Conservation (phyloP, 2,329 filamentous ascomycete genomes). For the Aspergillus aculeatinus region DNA sequence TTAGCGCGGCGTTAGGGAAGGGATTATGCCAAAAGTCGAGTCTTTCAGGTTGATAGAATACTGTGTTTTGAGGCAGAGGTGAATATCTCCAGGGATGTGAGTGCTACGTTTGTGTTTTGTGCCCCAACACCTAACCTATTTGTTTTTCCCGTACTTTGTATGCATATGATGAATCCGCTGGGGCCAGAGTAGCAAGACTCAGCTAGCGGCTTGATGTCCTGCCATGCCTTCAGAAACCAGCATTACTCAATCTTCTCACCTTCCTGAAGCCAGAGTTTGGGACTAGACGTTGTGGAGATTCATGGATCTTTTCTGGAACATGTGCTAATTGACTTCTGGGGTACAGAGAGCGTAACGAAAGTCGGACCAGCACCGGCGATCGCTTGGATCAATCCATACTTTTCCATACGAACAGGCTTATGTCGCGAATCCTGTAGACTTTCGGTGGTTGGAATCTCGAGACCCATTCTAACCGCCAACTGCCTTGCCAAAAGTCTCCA, state of each 20-base stretch:
- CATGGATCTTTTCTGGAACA: neutral
- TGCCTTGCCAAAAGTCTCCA: neutral
- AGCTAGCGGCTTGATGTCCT: conserved; percentile 26
- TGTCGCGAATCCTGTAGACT: no score
- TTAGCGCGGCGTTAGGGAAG: conserved; percentile 34
- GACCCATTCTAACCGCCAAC: neutral
- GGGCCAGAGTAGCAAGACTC: conserved; percentile 52
- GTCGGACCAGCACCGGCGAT: neutral
- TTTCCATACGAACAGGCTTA: no score
- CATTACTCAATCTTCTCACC: conserved; percentile 63
- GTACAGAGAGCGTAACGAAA: neutral
- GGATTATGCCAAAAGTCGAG: conserved; percentile 8
- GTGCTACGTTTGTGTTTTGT: conserved; percentile 11
- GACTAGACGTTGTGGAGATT: neutral
- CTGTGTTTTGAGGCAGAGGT: conserved; percentile 9
- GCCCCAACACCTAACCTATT: neutral
- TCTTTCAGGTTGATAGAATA: conserved; percentile 1
- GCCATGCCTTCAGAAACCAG: conserved; percentile 63
- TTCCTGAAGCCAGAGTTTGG: conserved; percentile 50
- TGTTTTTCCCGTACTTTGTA: conserved; percentile 8
- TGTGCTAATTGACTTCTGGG: conserved; percentile 4
- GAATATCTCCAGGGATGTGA: conserved; percentile 20
- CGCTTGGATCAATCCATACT: neutral
- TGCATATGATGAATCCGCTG: conserved; percentile 51
- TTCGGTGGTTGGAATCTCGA: no score